Evolutionary conservation across 768 basidiomycete genomes (phyloP), one percentile per base, ranked within the genome.

Genomic region (Gelatoporia subvermispora): DNA sequence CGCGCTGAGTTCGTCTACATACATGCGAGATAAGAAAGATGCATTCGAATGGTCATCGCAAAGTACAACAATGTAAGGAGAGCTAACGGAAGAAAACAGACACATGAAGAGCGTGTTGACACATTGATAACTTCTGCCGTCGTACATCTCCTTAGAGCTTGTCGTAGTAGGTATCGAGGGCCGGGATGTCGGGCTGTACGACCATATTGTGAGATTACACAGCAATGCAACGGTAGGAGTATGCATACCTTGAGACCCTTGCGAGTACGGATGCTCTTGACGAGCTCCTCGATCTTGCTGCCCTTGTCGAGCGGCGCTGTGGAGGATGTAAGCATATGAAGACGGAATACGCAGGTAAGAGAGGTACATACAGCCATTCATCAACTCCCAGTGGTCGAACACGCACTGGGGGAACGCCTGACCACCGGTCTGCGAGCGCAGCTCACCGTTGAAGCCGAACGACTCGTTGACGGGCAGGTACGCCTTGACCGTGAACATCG

Each of bases 401-500:
- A 94, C 93, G 62, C 74, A 67, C 71, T 97, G 96, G 43, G 96
- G 94, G 92, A 97, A 98, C 56, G 96, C 96, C 75, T 99, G 95
- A 44, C 96, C 96, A 64, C 79, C 82, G 36, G 96, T 98, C 43
- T 87, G 85, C 66, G 83, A 81, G 57, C 95, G 88, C 47, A 99
- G 85, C 61, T 90, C 93, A 60, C 88, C 91, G 71, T 93, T 98
- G 87, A 98, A 98, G 59, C 95, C 94, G 74, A 96, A 95, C 15
- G 89, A 93, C 72, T 92, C 90, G 66, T 76, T 74, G 66, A 93
- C 90, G 60, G 93, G 92, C 35, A 93, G 77, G 77, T 92, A 93
- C 21, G 93, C 93, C 81, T 96, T 98, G 72, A 99, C 87, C 41
- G 88, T 98, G 85, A 95, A 95, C 93, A 97, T 96, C 54, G 96